Conservation (phyloP, 2,329 filamentous ascomycete species). For the Sporothrix globosa region DNA sequence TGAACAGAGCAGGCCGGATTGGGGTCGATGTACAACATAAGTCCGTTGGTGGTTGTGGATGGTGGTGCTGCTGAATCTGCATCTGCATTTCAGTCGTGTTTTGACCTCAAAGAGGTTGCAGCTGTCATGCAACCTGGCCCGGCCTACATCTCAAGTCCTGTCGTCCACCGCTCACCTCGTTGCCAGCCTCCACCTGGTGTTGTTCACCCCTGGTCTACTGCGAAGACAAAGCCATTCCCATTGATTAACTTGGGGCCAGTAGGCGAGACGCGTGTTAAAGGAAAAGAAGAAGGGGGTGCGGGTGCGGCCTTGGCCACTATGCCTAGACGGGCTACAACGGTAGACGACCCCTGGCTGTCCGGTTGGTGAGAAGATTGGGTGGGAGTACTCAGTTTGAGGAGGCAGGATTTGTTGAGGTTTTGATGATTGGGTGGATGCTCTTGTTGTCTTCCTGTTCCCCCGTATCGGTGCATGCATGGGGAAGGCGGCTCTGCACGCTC, state of each 20-base stretch:
- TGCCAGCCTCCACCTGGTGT: not conserved
- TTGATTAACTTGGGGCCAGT: conserved; percentile 3
- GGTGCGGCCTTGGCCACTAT: conserved; percentile 23
- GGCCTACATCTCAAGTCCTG: not conserved
- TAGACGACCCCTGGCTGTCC: not conserved
- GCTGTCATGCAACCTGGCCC: not conserved
- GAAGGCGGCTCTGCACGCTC: conserved; percentile 24
- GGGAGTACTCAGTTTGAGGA: not conserved
- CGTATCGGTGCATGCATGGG: not conserved
- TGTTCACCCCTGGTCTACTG: not conserved
- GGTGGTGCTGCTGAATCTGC: too few species aligned
- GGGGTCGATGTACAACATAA: not conserved
- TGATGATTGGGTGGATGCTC: conserved; percentile 15
- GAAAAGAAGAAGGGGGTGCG: conserved; percentile 17
- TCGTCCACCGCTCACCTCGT: conserved; percentile 2
- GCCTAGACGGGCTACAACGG: conserved; percentile 15
- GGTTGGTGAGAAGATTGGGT: conserved; percentile 1
- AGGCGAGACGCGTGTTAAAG: not conserved
- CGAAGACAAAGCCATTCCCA: not conserved
- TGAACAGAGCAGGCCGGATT: conserved; percentile 1
- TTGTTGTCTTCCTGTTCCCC: not conserved
- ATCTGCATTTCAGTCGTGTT: not conserved
- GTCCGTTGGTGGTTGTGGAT: not conserved
- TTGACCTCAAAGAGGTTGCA: conserved; percentile 10
- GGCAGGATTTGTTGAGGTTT: not conserved